Evolutionary conservation across 2,329 filamentous ascomycete genomes (phyloP), one percentile per base, ranked within the genome.

Genomic region (Alternaria sp.): DNA sequence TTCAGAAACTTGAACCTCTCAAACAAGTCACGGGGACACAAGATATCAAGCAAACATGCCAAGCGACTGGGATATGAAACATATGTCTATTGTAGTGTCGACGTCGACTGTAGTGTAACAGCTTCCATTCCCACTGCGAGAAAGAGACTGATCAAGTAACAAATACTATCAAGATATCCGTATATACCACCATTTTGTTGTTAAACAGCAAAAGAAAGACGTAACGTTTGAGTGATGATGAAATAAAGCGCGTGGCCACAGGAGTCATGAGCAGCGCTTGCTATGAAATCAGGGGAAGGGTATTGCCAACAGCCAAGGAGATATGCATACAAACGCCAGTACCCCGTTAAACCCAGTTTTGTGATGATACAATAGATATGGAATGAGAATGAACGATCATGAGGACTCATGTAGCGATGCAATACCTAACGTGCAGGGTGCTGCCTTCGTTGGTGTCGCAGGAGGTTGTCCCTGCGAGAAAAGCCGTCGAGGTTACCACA

Each of bases 391-490:
- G 6, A 43, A 28, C 11, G 30, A 43, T 8, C 14, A 8, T 9
- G 20, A 18, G 1, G n/a, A 23, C 1, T 41, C 14, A 25, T 37
- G n/a, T 12, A 49, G 12, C 21, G 26, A 15, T 15, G 30, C 55
- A 49, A 47, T n/a, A 14, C 56, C 60, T 53, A 62, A 33, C 28
- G 68, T 53, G 26, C 51, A 3, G 58, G 64, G 55, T 80, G 78
- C 54, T 75, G 69, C 15, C 67, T 76, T 37, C 76, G 72, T 46
- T 73, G 70, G 60, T 80, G 78, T 23, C 78, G 75, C 15, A 73
- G 64, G 20, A 79, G 68, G 43, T 80, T 80, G 59, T 80, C 78
- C 26, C 69, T 74, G 20, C 78, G 73, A 18, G 77, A 77, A 68
- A 79, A 79, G 54, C 77, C 75, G 14, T 73, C 66, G 4, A 58